These are phyloP conservation scores for Cyberlindnera americana DNA, from an alignment of 805 yeast genomes.

Conservation along the genomic window DNA sequence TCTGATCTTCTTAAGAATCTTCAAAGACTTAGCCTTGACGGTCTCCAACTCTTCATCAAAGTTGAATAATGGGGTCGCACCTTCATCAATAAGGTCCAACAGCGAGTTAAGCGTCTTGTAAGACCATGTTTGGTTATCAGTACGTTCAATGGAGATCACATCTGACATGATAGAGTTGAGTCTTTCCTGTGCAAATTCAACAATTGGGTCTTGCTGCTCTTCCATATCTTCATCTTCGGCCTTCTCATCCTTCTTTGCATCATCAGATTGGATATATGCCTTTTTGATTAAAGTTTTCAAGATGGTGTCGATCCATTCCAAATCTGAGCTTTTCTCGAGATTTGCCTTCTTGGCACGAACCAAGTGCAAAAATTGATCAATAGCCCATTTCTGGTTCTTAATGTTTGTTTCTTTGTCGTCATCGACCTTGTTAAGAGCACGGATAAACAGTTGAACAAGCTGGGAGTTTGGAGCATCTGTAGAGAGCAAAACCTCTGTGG, in stretches of 20 bases:
- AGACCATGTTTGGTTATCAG: slow-evolving; percentile 58
- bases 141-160: slow-evolving; percentile 42
- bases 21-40: slow-evolving; percentile 47
- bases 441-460: slow-evolving; percentile 19
- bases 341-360: slow-evolving; percentile 41
- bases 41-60: slow-evolving; percentile 58
- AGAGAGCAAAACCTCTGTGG: slow-evolving; percentile 37
- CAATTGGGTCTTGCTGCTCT: slow-evolving; percentile 29
- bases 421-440: slow-evolving; percentile 15
- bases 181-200: slow-evolving; percentile 52
- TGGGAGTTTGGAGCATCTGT: slow-evolving; percentile 12
- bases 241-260: slow-evolving; percentile 6
- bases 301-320: slow-evolving; percentile 30
- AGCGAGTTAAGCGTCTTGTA: slow-evolving; percentile 43
- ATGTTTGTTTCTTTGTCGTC: slow-evolving; percentile 13
- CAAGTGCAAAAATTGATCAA: slow-evolving; percentile 56
- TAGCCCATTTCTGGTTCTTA: slow-evolving; percentile 43
- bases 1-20: slow-evolving; percentile 43
- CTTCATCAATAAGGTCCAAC: slow-evolving; percentile 25
- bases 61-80: slow-evolving; percentile 30
- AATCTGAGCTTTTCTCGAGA: slow-evolving; percentile 21
- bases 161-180: slow-evolving; percentile 66
- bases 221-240: slow-evolving; percentile 3
- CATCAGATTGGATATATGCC: slow-evolving; percentile 28
- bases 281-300: slow-evolving; percentile 29